These are phyloP conservation scores for Quercus wislizeni DNA, from an alignment of 306 rosid species.

Conservation along the genomic window DNA sequence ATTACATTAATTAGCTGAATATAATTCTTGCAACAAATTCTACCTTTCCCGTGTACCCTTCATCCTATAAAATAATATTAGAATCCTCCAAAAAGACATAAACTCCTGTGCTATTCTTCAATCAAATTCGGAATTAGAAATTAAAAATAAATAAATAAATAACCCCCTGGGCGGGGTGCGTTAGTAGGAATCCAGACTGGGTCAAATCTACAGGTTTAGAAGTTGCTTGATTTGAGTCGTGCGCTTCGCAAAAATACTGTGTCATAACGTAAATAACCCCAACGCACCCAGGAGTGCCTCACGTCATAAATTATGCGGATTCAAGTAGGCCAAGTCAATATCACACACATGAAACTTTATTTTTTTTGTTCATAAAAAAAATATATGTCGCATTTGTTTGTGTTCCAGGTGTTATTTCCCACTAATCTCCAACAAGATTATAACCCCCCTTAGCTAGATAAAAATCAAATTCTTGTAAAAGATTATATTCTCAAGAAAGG, in stretches of 20 bases:
- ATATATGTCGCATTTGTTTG: background rate
- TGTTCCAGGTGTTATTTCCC: background rate
- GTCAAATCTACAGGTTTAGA: fast-evolving
- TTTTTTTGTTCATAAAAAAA: too few species aligned
- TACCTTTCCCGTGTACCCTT: background rate
- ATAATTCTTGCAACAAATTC: too few species aligned
- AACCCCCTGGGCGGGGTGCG: too few species aligned
- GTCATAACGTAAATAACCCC: fast-evolving
- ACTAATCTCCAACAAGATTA: constrained; percentile 6
- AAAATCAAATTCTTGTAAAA: background rate
- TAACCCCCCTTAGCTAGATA: background rate
- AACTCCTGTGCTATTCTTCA: background rate
- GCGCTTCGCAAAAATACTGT: fast-evolving
- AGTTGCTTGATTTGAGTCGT: too few species aligned
- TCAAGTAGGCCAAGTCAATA: too few species aligned
- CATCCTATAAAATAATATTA: background rate
- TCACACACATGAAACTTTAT: fast-evolving
- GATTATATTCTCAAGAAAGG: background rate
- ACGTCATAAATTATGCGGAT: fast-evolving
- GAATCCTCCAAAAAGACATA: background rate
- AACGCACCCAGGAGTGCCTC: fast-evolving
- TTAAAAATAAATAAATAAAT: background rate
- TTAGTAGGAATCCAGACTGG: too few species aligned
- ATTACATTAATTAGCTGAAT: too few species aligned
- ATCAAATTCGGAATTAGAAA: background rate